phyloP scores from a whole-genome alignment of 257 asterid species.

The Solanum chiquidenum region DNA sequence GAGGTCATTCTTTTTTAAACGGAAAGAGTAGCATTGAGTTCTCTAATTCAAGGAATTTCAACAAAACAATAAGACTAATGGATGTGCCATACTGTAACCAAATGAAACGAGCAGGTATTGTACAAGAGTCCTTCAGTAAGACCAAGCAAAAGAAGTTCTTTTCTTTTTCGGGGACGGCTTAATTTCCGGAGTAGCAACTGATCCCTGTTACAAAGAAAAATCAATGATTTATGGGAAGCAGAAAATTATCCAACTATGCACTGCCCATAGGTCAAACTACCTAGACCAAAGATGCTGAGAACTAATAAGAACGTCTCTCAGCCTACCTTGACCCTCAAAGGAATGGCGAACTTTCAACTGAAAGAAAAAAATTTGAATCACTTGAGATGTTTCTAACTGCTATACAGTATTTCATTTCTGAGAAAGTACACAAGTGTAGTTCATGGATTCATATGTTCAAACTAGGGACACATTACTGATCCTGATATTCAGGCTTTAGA shows the following conservation, averaged over 20 bases:
- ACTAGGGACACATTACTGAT: conserved; percentile 7
- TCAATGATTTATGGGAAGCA: neutral
- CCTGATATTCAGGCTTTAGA: conserved; percentile 61
- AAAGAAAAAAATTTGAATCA: neutral
- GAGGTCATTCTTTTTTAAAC: too few species aligned
- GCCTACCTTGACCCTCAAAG: neutral
- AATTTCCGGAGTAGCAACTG: neutral
- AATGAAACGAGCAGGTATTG: neutral
- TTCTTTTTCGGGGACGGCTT: neutral
- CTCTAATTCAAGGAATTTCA: neutral
- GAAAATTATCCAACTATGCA: neutral
- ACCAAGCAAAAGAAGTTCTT: neutral
- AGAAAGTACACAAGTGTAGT: neutral
- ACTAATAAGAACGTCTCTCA: neutral
- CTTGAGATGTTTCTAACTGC: neutral
- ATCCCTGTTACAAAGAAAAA: neutral
- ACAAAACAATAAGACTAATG: neutral
- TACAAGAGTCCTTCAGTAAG: neutral
- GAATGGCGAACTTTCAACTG: neutral
- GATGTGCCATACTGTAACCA: neutral
- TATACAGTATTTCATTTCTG: neutral
- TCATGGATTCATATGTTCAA: neutral
- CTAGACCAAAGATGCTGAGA: neutral
- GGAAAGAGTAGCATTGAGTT: neutral
- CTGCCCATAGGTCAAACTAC: neutral